Evolutionary conservation across 176 grass and related monocot genomes (phyloP).

Genomic region (Carex scoparia): DNA sequence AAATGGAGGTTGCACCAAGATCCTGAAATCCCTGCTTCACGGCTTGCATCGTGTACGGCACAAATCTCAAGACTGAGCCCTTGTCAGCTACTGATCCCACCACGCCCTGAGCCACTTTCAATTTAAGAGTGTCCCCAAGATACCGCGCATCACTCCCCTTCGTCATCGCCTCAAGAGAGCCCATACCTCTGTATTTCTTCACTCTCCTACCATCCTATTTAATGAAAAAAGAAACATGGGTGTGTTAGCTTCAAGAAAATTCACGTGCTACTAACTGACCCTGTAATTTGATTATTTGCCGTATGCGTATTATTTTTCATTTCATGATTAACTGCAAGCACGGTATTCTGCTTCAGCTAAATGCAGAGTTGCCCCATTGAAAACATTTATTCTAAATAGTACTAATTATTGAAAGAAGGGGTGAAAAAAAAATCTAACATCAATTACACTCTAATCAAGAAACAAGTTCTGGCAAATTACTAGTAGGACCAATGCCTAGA

Average conservation of each 20-base stretch:
- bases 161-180: slow-evolving; percentile 89
- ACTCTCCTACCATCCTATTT: slow-evolving; percentile 54
- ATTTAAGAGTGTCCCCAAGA: slow-evolving; percentile 86
- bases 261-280: not conserved
- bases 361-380: not conserved
- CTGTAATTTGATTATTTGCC: not conserved
- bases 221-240: slow-evolving; percentile 16
- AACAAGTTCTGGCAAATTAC: too few species aligned
- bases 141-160: slow-evolving; percentile 92
- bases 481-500: not conserved
- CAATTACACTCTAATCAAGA: not conserved
- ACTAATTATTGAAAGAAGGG: not conserved
- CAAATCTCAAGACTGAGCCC: slow-evolving; percentile 86
- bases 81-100: slow-evolving; percentile 93
- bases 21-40: slow-evolving; percentile 98
- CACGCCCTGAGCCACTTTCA: slow-evolving; percentile 88
- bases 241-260: not conserved
- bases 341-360: not conserved
- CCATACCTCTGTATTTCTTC: slow-evolving; percentile 98
- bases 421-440: not conserved
- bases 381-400: not conserved
- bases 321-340: not conserved
- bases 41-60: slow-evolving; percentile 96
- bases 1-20: slow-evolving; percentile 77
- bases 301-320: not conserved